phyloP scores from a whole-genome alignment of 371 early-diverging fungal genomes.

The Syncephalastrum sp. region DNA sequence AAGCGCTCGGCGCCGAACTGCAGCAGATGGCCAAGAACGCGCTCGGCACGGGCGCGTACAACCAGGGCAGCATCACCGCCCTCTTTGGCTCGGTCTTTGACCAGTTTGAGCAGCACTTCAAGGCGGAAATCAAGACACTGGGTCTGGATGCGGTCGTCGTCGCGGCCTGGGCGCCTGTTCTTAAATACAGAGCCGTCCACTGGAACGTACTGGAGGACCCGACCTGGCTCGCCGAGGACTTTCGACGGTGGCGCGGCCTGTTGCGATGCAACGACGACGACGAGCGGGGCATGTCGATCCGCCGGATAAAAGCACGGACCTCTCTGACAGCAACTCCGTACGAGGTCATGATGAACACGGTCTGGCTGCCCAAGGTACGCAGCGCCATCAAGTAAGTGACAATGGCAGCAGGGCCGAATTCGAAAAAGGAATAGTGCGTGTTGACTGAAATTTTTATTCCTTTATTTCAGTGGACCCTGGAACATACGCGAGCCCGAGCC shows the following conservation, averaged over 20 bases:
- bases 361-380: constrained; percentile 79
- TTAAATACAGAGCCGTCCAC: constrained; percentile 47
- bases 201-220: constrained; percentile 77
- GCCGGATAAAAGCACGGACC: constrained; percentile 8
- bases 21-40: constrained; percentile 44
- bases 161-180: constrained; percentile 59
- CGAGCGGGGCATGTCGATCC: constrained; percentile 11
- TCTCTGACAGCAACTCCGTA: constrained; percentile 68
- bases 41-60: constrained; percentile 36
- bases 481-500: constrained; percentile 67
- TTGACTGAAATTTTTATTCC: background rate
- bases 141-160: constrained; percentile 70
- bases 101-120: constrained; percentile 24
- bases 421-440: too few species aligned
- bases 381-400: constrained; percentile 71
- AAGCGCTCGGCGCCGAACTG: constrained; percentile 51
- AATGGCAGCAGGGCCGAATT: background rate
- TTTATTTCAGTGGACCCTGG: constrained; percentile 66
- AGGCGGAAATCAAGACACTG: constrained; percentile 53
- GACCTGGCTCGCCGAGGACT: constrained; percentile 46
- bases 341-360: constrained; percentile 73
- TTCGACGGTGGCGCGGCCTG: constrained; percentile 56
- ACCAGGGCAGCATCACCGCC: constrained; percentile 43
- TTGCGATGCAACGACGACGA: constrained; percentile 37
- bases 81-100: constrained; percentile 59